Conservation (phyloP, 768 basidiomycete species). For the Auriscalpium orientale region DNA sequence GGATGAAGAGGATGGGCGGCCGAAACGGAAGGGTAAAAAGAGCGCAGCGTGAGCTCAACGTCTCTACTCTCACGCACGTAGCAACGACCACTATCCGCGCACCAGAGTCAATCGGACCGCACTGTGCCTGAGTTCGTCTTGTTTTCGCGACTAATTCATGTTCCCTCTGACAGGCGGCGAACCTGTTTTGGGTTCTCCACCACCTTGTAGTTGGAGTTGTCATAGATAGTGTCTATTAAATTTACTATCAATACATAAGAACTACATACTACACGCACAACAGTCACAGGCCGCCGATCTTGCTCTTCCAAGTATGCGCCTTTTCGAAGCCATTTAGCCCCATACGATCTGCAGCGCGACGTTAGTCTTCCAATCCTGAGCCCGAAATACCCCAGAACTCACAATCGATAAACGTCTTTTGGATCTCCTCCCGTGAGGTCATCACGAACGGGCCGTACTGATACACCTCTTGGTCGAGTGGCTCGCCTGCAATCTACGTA, state of each 20-base stretch:
- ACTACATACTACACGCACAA: too few relatives aligned
- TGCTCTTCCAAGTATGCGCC: constrained; percentile 79
- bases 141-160: too few relatives aligned
- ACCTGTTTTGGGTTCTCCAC: too few relatives aligned
- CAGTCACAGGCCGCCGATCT: constrained; percentile 45
- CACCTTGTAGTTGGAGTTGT: too few relatives aligned
- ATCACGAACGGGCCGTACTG: constrained; percentile 89
- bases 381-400: constrained; percentile 18
- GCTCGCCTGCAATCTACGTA: constrained; percentile 71
- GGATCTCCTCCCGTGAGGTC: constrained; percentile 73
- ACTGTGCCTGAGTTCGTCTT: too few relatives aligned
- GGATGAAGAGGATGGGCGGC: constrained; percentile 17
- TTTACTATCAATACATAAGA: too few relatives aligned
- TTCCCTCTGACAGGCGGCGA: too few relatives aligned
- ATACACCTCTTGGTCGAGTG: constrained; percentile 80
- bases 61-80: too few relatives aligned
- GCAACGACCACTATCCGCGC: too few relatives aligned
- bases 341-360: constrained; percentile 44
- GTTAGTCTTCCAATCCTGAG: neutral
- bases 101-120: too few relatives aligned
- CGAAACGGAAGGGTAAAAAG: constrained; percentile 17
- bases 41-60: neutral
- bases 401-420: constrained; percentile 79
- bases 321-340: constrained; percentile 88
- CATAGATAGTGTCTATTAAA: too few relatives aligned